Percentiles rank a stretch among this genome's conserved stretches.
phyloP scores from a whole-genome alignment of 169 alveolate genomes.

The Plasmodium vivax region DNA sequence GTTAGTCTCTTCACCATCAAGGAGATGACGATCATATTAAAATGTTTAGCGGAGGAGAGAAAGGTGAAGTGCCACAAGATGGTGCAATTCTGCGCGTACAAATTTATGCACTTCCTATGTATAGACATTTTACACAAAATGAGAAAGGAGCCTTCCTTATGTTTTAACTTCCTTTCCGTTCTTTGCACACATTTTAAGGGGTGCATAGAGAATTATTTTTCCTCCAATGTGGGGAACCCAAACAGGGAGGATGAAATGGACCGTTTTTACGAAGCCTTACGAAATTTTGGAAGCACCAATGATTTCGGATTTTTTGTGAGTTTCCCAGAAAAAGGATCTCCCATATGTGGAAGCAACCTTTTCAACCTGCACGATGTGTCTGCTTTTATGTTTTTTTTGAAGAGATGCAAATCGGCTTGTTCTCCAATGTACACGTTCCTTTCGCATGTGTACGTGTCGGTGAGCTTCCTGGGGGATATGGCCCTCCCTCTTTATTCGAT shows the following conservation, averaged over 20 bases:
- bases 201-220: slow-evolving; percentile 10
- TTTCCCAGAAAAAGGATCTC: neutral
- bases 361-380: slow-evolving; percentile 61
- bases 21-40: slow-evolving; percentile 66
- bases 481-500: neutral
- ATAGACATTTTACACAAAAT: slow-evolving; percentile 49
- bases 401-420: slow-evolving; percentile 10
- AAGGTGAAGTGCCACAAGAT: slow-evolving; percentile 11
- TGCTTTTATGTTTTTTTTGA: slow-evolving; percentile 29
- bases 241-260: slow-evolving; percentile 16
- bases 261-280: slow-evolving; percentile 9
- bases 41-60: slow-evolving; percentile 54
- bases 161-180: neutral
- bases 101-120: slow-evolving; percentile 36
- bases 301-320: neutral
- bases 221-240: neutral
- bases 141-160: neutral
- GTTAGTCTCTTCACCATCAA: slow-evolving; percentile 22
- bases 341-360: slow-evolving; percentile 7
- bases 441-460: slow-evolving; percentile 36
- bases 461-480: neutral
- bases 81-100: slow-evolving; percentile 18
- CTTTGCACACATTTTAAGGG: slow-evolving; percentile 31
- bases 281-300: neutral
- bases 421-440: slow-evolving; percentile 34